Evolutionary conservation across 2,329 filamentous ascomycete genomes (phyloP), one percentile per base, ranked within the genome.

Genomic region (Geoglossum cookeanum): DNA sequence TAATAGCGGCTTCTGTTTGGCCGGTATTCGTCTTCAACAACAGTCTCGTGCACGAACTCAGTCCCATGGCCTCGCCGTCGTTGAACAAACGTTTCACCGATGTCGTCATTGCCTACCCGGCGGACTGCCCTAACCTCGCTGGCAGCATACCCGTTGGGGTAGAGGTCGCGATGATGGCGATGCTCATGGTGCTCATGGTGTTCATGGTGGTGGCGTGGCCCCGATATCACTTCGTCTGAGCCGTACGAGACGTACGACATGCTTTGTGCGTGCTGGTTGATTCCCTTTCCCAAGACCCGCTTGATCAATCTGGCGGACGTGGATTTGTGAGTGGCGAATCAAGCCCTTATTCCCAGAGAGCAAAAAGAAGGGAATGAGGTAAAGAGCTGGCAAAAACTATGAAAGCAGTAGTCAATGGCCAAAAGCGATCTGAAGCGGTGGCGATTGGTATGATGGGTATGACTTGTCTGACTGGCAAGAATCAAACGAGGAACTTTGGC

Each of bases 171-270:
- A 53, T 53, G 27, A 5, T 7, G 29, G 5, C 47, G 47, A 22
- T 22, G 22, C 22, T 22, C 22, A 22, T 37, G 35, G 35, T 11
- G 48, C 29, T 52, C 48, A 29, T 52, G 47, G n/a, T 49, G 27
- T 11, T 22, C 27, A n/a, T 53, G 49, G 22, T 22, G 49, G 7
- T 33, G 48, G 49, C 11, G 49, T 22, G 29, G 30, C 9, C 3
- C 5, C 22, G 4, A 8, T 33, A 11, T 42, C 39, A 53, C 49
- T 11, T 33, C 32, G 27, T 53, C 49, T 8, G 49, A 37, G 49
- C 49, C 49, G 49, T 53, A 53, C 7, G 49, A 53, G n/a, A 53
- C 30, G 30, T 53, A 53, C 5, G 49, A 53, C 49, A 53, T 53
- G 30, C n/a, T 45, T 22, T 45, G n/a, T 4, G 5, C 22, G n/a